Evolutionary conservation across 2,329 filamentous ascomycete species (phyloP).

Genomic region (Endoconidiophora laricicola): DNA sequence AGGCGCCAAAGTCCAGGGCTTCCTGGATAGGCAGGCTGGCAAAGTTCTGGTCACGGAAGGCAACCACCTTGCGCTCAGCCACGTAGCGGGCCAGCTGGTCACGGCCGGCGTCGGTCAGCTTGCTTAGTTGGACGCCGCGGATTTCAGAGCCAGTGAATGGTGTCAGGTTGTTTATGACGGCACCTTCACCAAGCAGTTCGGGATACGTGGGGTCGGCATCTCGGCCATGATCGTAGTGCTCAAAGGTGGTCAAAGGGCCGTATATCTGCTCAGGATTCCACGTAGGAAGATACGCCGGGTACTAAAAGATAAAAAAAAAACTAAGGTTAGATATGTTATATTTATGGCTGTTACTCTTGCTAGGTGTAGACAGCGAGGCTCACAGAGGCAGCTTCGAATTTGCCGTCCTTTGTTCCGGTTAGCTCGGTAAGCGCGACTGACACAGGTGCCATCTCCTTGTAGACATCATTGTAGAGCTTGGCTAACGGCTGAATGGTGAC

Average conservation of each 20-base stretch:
- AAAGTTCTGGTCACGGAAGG: slow-evolving; percentile 62
- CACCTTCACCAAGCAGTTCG: slow-evolving; percentile 44
- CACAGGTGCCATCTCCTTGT: slow-evolving; percentile 11
- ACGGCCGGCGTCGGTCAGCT: slow-evolving; percentile 50
- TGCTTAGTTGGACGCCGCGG: slow-evolving; percentile 52
- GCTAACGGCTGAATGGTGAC: not conserved
- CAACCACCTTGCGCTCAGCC: slow-evolving; percentile 61
- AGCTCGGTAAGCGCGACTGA: slow-evolving; percentile 8
- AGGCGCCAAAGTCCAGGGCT: slow-evolving; percentile 51
- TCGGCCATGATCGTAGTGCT: slow-evolving; percentile 59
- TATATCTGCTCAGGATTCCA: slow-evolving; percentile 51
- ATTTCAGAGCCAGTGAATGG: slow-evolving; percentile 61
- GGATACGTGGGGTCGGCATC: slow-evolving; percentile 54
- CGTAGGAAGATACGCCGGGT: slow-evolving; percentile 56
- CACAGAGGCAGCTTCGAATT: slow-evolving; percentile 8
- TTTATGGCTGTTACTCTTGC: no score
- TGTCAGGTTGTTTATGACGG: slow-evolving; percentile 43
- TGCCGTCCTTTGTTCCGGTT: slow-evolving; percentile 9
- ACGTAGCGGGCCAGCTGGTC: slow-evolving; percentile 63
- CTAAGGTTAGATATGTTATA: not conserved
- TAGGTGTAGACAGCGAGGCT: not conserved
- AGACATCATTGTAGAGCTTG: slow-evolving; percentile 9
- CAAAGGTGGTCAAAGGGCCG: slow-evolving; percentile 49
- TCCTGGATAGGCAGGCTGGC: slow-evolving; percentile 52
- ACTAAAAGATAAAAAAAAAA: slow-evolving; percentile 22